Evolutionary conservation across 2,329 filamentous ascomycete species (phyloP), one percentile per base, ranked within the genome.

Genomic region (Cladosporium sp.): DNA sequence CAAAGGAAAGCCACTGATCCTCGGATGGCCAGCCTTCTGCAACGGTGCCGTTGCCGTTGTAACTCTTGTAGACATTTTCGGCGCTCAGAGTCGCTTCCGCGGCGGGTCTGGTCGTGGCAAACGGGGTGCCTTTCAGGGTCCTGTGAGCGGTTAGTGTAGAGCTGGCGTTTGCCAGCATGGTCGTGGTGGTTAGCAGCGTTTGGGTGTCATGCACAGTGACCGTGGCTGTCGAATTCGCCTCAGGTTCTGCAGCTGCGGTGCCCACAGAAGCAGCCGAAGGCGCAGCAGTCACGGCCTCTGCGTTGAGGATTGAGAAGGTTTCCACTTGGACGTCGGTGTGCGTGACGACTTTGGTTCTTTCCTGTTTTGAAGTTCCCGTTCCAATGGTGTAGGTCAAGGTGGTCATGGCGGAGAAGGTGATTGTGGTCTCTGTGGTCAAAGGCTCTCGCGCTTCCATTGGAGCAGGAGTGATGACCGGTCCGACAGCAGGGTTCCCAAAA

Each of bases 21-120:
- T 60, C 43, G 8, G 56, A 30, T 7, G 62, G 62, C 62, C 62
- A 65, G 45, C 62, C 62, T 7, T 46, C 40, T 16, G 33, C 12
- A n/a, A 41, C 45, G 12, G 50, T 49, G 30, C 61, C 61, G 45
- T 59, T 53, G 43, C 61, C 49, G 20, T 15, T 51, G 46, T 54
- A 57, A 12, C 38, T 49, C 42, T 47, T 54, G 54, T 66, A 65
- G 20, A 33, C 29, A 33, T 52, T 48, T 16, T 45, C 48, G 35
- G 45, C 38, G 15, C 11, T 20, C 19, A 41, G 25, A 27, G 51
- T 41, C 3, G 50, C 25, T 11, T 27, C 30, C 16, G 48, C 20
- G 25, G 16, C 40, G 7, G 25, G 18, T 15, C 22, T 22, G 20
- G 35, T 50, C 20, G 30, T 40, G 32, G 32, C 32, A 35, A 35